Evolutionary conservation across 352 stramenopile genomes (phyloP).

Genomic region (Phytophthora multivora): DNA sequence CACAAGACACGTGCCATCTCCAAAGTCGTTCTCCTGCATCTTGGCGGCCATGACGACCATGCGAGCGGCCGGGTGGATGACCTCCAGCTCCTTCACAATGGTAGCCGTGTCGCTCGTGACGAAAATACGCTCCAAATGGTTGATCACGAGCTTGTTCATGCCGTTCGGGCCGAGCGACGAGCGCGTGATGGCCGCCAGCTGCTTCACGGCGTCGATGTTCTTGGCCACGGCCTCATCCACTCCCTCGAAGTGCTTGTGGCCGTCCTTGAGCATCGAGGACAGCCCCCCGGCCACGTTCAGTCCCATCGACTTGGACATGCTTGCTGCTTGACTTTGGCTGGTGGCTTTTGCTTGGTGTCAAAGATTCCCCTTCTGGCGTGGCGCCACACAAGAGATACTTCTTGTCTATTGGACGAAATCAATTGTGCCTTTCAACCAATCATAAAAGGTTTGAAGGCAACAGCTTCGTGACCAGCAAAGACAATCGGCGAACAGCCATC

Average conservation of each 20-base stretch:
- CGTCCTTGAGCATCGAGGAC: slow-evolving; percentile 98
- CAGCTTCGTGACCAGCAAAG: slow-evolving; percentile 13
- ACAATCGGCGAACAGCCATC: slow-evolving; percentile 7
- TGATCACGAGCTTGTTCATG: slow-evolving; percentile 99
- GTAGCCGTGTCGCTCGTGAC: slow-evolving; percentile 99
- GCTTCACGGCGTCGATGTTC: slow-evolving; percentile 99
- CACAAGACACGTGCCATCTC: slow-evolving; percentile 97
- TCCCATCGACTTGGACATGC: slow-evolving; percentile 93
- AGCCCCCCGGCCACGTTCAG: slow-evolving; percentile 96
- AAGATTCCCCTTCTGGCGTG: slow-evolving; percentile 37
- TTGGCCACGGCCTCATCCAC: slow-evolving; percentile 96
- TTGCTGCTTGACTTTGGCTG: slow-evolving; percentile 22
- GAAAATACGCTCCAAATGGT: slow-evolving; percentile 99
- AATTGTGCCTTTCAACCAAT: slow-evolving; percentile 19
- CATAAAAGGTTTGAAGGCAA: not conserved
- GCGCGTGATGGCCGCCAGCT: slow-evolving; percentile 97
- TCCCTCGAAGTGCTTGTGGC: slow-evolving; percentile 96
- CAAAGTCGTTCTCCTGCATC: slow-evolving; percentile 98
- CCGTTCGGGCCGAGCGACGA: slow-evolving; percentile 98
- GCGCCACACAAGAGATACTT: slow-evolving; percentile 31
- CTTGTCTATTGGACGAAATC: slow-evolving; percentile 13
- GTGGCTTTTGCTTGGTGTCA: slow-evolving; percentile 32
- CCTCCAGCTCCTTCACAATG: slow-evolving; percentile 98
- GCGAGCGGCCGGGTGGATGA: slow-evolving; percentile 98
- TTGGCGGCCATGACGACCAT: slow-evolving; percentile 98